Conservation (phyloP, 208 protist species). For the Trypanosoma platydactyli region DNA sequence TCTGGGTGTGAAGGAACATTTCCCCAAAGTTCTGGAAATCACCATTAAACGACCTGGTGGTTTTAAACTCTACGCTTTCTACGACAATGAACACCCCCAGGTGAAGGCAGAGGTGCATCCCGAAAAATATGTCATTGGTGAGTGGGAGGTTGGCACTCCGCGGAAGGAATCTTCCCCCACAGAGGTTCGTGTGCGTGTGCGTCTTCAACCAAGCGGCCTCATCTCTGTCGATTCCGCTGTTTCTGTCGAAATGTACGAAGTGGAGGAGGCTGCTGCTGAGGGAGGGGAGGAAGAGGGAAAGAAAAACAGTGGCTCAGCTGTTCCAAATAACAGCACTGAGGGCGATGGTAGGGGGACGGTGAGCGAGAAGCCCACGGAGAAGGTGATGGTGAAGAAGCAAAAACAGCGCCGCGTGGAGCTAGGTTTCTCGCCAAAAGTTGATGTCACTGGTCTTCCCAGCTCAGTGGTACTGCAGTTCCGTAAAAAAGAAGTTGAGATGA, state of each 20-base stretch:
- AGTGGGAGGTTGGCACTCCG: constrained; percentile 63
- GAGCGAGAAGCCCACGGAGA: constrained; percentile 33
- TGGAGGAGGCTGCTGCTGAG: constrained; percentile 37
- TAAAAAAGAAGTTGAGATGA: constrained; percentile 78
- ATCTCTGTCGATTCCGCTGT: constrained; percentile 63
- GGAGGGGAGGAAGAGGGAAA: constrained; percentile 34
- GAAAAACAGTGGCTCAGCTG: constrained; percentile 19
- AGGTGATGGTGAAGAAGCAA: constrained; percentile 51
- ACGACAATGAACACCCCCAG: constrained; percentile 51
- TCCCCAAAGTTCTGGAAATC: constrained; percentile 83
- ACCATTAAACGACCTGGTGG: constrained; percentile 57
- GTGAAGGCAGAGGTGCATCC: constrained; percentile 46
- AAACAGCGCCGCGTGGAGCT: constrained; percentile 41
- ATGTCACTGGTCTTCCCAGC: constrained; percentile 54
- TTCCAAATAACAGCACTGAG: constrained; percentile 19
- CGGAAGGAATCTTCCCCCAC: constrained; percentile 33
- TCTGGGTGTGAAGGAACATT: constrained; percentile 54
- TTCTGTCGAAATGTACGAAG: constrained; percentile 78
- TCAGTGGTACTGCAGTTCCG: constrained; percentile 51
- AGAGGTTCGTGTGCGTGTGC: constrained; percentile 55
- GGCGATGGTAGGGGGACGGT: constrained; percentile 31
- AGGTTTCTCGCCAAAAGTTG: constrained; percentile 51
- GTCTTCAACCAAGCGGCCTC: constrained; percentile 58
- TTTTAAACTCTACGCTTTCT: constrained; percentile 87
- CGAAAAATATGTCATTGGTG: constrained; percentile 58